Conservation (phyloP, 2,329 filamentous ascomycete species). For the Kalmusia sp. region DNA sequence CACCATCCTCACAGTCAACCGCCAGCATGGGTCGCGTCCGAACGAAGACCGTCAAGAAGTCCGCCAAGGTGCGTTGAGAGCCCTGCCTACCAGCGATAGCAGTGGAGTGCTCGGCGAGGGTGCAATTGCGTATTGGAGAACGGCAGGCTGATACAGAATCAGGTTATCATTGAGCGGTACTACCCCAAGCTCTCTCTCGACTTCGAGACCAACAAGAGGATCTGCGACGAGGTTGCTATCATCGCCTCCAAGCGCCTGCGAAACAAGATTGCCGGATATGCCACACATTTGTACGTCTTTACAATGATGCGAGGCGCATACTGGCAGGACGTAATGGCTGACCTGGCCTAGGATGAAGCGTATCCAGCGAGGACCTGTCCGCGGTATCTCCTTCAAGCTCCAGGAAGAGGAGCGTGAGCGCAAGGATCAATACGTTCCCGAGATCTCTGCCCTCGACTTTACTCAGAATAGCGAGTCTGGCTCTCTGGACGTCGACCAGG, state of each 20-base stretch:
- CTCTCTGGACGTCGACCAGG: slow-evolving; percentile 91
- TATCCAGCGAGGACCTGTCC: slow-evolving; percentile 98
- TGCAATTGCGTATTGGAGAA: neutral
- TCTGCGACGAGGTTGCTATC: slow-evolving; percentile 98
- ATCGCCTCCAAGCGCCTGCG: slow-evolving; percentile 98
- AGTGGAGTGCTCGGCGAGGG: too few relatives aligned
- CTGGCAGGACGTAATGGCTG: slow-evolving; percentile 53
- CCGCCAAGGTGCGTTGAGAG: slow-evolving; percentile 84
- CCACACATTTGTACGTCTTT: slow-evolving; percentile 67
- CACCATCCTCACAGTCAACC: slow-evolving; percentile 34
- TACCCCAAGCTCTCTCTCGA: slow-evolving; percentile 96
- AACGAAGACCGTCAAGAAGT: slow-evolving; percentile 76
- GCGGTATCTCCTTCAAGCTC: slow-evolving; percentile 99
- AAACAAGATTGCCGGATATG: slow-evolving; percentile 95
- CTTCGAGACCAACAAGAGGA: slow-evolving; percentile 99
- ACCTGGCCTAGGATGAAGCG: slow-evolving; percentile 84
- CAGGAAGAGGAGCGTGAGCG: slow-evolving; percentile 99
- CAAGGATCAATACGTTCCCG: slow-evolving; percentile 99
- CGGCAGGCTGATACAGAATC: slow-evolving; percentile 44
- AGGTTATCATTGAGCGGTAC: slow-evolving; percentile 93
- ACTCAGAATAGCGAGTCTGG: slow-evolving; percentile 91
- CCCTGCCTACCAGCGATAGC: too few relatives aligned
- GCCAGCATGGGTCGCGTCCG: slow-evolving; percentile 64
- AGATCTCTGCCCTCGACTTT: slow-evolving; percentile 98
- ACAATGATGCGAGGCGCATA: neutral